A percentile compares a stretch with the other conserved stretches of the same genome.
Conservation (phyloP, 768 basidiomycete genomes). For the Phaffia tasmanica region DNA sequence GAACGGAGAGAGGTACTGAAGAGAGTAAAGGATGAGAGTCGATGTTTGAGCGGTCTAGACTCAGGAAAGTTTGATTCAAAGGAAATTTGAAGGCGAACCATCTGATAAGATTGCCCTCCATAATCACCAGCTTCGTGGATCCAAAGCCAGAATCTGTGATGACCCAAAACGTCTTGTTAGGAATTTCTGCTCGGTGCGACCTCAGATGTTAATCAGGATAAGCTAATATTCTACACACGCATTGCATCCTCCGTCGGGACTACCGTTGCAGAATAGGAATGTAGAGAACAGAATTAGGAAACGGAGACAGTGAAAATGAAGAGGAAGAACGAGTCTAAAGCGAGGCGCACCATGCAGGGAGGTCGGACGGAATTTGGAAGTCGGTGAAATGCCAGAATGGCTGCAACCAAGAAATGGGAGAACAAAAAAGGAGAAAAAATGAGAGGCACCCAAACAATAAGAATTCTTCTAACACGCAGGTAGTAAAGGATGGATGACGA, state of each 20-base stretch:
- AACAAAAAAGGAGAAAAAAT: not conserved
- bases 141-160: constrained; percentile 9
- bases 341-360: constrained; percentile 5
- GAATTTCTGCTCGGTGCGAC: no score
- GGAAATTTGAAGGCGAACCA: not conserved
- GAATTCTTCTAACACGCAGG: not conserved
- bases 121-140: constrained; percentile 13
- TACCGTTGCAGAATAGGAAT: not conserved
- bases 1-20: constrained; percentile 4
- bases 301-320: no score
- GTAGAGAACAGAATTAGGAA: not conserved
- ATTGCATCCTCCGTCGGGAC: constrained; percentile 1
- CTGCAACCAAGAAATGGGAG: not conserved
- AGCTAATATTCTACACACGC: not conserved
- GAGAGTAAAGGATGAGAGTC: not conserved
- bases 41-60: not conserved
- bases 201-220: no score
- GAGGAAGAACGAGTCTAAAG: not conserved
- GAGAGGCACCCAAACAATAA: not conserved
- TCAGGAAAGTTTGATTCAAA: not conserved
- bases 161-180: no score
- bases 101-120: constrained; percentile 6
- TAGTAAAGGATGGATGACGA: no score
- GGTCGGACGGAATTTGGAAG: constrained; percentile 11
- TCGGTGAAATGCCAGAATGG: constrained; percentile 2